Evolutionary conservation across 2,329 filamentous ascomycete genomes (phyloP), one percentile per base, ranked within the genome.

Genomic region (Exophiala phaeomuriformis): DNA sequence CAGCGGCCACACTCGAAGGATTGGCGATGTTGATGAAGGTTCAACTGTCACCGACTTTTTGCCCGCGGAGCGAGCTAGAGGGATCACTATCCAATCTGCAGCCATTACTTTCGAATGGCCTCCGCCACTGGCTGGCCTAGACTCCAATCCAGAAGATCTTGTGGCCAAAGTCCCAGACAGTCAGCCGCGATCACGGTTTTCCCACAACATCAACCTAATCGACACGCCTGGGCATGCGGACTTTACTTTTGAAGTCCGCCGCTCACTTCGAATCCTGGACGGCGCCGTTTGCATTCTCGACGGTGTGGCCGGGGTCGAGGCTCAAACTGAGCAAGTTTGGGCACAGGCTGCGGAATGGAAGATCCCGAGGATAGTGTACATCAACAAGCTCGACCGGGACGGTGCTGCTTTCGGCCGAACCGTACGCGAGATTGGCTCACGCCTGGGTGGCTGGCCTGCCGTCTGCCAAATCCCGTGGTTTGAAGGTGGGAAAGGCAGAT

Each of bases 11-110:
- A 95, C 90, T 6, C 79, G 88, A 61, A 79, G 90, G 69, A 83
- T 96, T 65, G 93, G 93, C 73, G 90, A 96, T 69, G 93, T 98
- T 59, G 91, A 97, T 64, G 86, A 95, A 70, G 93, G 93, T 36
- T 95, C 94, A 60, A 97, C 93, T 3, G 90, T 96, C 5, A 98
- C 93, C 2, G 93, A 98, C 71, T 98, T 97, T 63, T 79, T 98
- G 4, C 91, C 93, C 4, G 84, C 95, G 59, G 93, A 98, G 69
- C 80, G 91, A 65, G 85, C 90, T 61, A 80, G 93, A 61, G 93
- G 93, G 31, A 97, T 98, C 67, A 98, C 93, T 3, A 97, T 98
- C 57, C 93, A 97, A 68, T 97, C 91, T 2, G 93, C 93, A 7
- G 91, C 93, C 44, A 94, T 97, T 61, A 95, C 90, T 1, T 95